Evolutionary conservation across 2,329 filamentous ascomycete species (phyloP).

Genomic region (Sclerotinia borealis): DNA sequence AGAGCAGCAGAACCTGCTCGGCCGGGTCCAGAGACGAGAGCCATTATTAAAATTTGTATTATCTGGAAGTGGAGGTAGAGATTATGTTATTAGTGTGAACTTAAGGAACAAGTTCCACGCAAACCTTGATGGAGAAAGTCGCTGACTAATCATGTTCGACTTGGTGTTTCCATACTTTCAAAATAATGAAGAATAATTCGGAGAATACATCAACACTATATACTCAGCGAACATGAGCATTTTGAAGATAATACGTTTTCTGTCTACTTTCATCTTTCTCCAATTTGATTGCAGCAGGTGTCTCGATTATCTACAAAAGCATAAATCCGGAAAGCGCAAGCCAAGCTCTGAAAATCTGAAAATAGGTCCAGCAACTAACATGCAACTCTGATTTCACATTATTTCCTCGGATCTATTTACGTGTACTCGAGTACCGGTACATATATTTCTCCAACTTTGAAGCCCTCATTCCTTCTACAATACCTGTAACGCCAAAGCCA

Average conservation of each 20-base stretch:
- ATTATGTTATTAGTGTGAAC: neutral
- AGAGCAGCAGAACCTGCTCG: slow-evolving; percentile 22
- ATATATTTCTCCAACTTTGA: neutral
- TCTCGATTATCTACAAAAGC: no score
- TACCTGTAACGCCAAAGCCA: neutral
- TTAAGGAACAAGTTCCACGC: neutral
- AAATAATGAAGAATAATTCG: no score
- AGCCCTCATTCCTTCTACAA: neutral
- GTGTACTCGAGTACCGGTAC: no score
- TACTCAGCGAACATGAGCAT: no score
- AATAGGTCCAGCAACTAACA: no score
- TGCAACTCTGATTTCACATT: neutral
- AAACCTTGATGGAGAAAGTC: neutral
- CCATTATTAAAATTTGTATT: slow-evolving; percentile 22
- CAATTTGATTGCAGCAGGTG: neutral
- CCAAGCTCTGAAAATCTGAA: no score
- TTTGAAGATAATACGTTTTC: no score
- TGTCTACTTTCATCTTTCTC: neutral
- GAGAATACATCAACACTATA: no score
- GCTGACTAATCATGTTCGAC: neutral
- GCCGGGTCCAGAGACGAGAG: slow-evolving; percentile 31
- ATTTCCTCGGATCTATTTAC: neutral
- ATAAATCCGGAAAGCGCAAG: no score
- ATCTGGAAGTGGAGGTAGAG: neutral
- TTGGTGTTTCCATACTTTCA: neutral